Percentiles rank a stretch among this genome's conserved stretches.
Conservation (phyloP, 2,329 filamentous ascomycete genomes). For the Fulvia fulva region DNA sequence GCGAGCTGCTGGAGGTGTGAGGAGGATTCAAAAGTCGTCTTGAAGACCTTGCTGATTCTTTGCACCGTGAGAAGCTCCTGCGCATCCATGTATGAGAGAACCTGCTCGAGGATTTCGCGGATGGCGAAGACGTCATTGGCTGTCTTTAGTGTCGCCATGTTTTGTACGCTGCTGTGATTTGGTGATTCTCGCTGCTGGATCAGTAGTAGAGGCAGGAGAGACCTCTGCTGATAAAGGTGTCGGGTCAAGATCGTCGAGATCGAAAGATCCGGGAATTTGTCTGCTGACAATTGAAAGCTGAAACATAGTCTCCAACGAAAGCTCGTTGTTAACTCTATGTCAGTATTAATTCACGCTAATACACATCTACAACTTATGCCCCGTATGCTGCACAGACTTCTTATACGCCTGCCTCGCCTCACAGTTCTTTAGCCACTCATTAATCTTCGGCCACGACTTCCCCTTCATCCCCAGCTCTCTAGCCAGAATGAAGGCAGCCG, state of each 20-base stretch:
- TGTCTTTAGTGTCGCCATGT: too few species aligned
- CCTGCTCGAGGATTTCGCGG: too few species aligned
- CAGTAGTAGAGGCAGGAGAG: too few species aligned
- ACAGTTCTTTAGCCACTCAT: constrained; percentile 38
- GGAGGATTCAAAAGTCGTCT: not conserved
- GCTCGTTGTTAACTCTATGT: not conserved
- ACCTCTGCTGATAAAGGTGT: too few species aligned
- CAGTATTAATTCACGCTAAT: not conserved
- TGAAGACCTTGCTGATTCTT: not conserved
- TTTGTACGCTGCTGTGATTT: too few species aligned
- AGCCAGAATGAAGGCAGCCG: constrained; percentile 38
- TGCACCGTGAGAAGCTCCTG: not conserved
- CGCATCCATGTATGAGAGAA: too few species aligned
- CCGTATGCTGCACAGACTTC: constrained; percentile 41
- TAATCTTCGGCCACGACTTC: constrained; percentile 32
- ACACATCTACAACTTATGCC: constrained; percentile 28
- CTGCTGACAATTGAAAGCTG: not conserved
- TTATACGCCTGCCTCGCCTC: constrained; percentile 35
- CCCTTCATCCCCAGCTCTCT: constrained; percentile 37
- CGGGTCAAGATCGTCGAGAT: too few species aligned
- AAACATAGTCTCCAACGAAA: not conserved
- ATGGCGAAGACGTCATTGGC: too few species aligned
- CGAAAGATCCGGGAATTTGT: too few species aligned
- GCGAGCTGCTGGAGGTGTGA: not conserved
- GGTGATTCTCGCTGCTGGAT: too few species aligned